These are phyloP conservation scores for Hyaloraphidium curvatum DNA, from an alignment of 192 early-diverging fungal genomes.

Conservation along the genomic window DNA sequence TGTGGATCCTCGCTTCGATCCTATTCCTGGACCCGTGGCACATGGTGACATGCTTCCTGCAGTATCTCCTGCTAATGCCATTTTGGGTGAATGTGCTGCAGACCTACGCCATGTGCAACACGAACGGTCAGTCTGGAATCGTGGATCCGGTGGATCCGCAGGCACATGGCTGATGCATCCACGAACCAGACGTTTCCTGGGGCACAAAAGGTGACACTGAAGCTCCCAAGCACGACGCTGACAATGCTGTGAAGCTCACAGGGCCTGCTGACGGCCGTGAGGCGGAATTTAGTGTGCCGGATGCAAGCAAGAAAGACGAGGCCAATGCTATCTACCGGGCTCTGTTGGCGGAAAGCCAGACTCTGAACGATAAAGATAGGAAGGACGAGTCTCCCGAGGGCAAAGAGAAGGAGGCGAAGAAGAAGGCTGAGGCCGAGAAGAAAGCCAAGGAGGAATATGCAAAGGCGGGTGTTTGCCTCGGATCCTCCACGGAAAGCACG, in stretches of 20 bases:
- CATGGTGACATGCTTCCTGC: conserved; percentile 43
- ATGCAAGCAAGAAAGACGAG: too few species aligned
- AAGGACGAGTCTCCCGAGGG: conserved; percentile 39
- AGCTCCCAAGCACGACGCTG: not conserved
- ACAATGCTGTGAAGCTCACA: not conserved
- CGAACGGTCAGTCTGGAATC: too few species aligned
- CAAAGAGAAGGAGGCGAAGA: conserved; percentile 19
- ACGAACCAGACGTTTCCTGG: conserved; percentile 94
- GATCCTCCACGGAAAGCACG: too few species aligned
- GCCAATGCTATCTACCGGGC: too few species aligned
- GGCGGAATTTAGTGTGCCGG: not conserved
- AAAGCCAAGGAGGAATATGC: conserved; percentile 71
- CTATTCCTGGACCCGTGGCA: conserved; percentile 60
- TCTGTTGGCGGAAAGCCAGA: conserved; percentile 48
- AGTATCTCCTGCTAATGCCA: not conserved
- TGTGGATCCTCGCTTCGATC: conserved; percentile 43
- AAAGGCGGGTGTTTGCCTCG: too few species aligned
- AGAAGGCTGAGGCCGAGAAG: conserved; percentile 46
- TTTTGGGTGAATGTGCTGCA: not conserved
- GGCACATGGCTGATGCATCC: too few species aligned
- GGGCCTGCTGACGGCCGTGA: not conserved
- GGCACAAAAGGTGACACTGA: conserved; percentile 28
- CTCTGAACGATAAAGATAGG: conserved; percentile 43
- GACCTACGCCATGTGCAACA: conserved; percentile 47
- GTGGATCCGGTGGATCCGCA: too few species aligned